Evolutionary conservation across 495 filamentous ascomycete species (phyloP).

Genomic region (Cercophora newfieldiana): DNA sequence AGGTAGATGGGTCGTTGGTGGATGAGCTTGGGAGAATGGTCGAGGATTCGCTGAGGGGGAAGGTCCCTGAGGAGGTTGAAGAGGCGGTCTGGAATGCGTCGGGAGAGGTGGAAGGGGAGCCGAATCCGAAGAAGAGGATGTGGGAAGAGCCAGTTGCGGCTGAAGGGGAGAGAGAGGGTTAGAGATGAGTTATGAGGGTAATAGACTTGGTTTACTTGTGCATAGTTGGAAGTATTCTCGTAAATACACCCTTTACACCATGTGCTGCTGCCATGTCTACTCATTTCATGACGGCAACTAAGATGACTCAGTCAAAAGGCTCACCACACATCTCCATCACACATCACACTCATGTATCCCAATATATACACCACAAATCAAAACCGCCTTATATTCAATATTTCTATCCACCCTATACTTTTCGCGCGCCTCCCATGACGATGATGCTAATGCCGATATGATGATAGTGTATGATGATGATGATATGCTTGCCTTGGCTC

Average conservation of each 20-base stretch:
- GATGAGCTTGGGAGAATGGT: conserved; percentile 54
- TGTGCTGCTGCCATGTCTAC: too few species aligned
- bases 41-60: conserved; percentile 36
- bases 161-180: conserved; percentile 3
- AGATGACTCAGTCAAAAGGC: not conserved
- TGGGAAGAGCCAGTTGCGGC: conserved; percentile 58
- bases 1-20: conserved; percentile 36
- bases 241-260: not conserved
- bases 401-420: not conserved
- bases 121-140: conserved; percentile 73
- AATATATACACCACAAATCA: not conserved
- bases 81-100: not conserved
- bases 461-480: not conserved
- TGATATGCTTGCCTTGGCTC: not conserved
- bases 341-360: not conserved
- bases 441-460: not conserved
- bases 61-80: conserved; percentile 23
- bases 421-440: not conserved
- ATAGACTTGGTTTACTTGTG: not conserved
- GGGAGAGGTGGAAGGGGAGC: too few species aligned
- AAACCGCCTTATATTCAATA: not conserved
- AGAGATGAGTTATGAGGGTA: conserved; percentile 44
- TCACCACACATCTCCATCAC: not conserved
- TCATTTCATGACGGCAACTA: not conserved
- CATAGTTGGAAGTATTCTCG: not conserved